Conservation (phyloP, 805 yeast genomes). For the Hanseniaspora lindneri region DNA sequence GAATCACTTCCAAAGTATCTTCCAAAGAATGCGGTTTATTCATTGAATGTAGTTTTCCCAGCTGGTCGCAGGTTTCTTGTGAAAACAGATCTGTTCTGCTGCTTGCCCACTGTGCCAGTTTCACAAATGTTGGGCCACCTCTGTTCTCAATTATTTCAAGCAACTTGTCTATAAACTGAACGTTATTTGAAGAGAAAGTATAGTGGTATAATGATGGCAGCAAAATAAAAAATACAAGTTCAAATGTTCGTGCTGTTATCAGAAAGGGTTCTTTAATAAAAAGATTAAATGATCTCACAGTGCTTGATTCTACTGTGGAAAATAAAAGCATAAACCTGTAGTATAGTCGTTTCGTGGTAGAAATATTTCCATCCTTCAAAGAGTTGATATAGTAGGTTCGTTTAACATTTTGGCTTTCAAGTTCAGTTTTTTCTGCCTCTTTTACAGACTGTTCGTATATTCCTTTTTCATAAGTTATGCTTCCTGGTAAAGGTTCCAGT, state of each 20-base stretch:
- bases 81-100: constrained; percentile 91
- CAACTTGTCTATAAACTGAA: constrained; percentile 1
- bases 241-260: constrained; percentile 32
- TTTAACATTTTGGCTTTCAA: neutral
- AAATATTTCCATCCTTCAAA: neutral
- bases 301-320: neutral
- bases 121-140: constrained; percentile 87
- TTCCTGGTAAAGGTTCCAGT: neutral
- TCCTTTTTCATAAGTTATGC: constrained; percentile 6
- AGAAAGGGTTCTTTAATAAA: constrained; percentile 51
- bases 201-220: constrained; percentile 6
- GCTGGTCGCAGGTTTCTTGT: constrained; percentile 58
- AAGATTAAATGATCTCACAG: neutral
- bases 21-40: constrained; percentile 59
- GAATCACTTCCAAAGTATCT: constrained; percentile 48
- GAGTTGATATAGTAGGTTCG: neutral
- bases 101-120: constrained; percentile 98
- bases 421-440: neutral
- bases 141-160: constrained; percentile 3
- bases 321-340: neutral
- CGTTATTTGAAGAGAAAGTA: constrained; percentile 2
- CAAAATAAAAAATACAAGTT: constrained; percentile 9
- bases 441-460: constrained; percentile 9
- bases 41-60: constrained; percentile 69
- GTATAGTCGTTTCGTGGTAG: neutral